These are phyloP conservation scores for Marasmius oreades DNA, from an alignment of 1,284 basidiomycete species.

Conservation along the genomic window DNA sequence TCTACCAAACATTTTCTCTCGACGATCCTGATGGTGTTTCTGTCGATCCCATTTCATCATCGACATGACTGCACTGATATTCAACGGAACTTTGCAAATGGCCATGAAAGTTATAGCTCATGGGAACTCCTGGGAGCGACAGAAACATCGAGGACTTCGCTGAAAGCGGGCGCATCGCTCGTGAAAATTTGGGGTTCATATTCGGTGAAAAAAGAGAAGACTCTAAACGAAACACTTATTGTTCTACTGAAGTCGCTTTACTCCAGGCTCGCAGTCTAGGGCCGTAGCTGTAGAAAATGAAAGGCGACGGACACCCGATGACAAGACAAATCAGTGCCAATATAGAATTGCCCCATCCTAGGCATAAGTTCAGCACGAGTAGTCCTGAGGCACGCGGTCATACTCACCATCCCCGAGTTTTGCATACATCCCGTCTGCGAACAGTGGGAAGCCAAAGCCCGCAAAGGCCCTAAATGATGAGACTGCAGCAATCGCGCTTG, in stretches of 20 bases:
- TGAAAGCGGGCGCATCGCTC: too few species aligned
- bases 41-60: too few species aligned
- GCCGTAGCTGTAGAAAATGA: constrained; percentile 32
- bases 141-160: too few species aligned
- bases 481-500: constrained; percentile 27
- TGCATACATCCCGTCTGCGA: constrained; percentile 27
- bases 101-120: too few species aligned
- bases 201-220: neutral
- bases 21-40: too few species aligned
- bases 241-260: constrained; percentile 27
- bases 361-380: neutral
- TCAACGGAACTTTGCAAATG: too few species aligned
- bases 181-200: too few species aligned
- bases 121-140: too few species aligned
- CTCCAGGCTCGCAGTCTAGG: constrained; percentile 28
- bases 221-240: constrained; percentile 2
- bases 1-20: too few species aligned
- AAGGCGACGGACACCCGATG: constrained; percentile 30
- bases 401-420: constrained; percentile 24
- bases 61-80: too few species aligned
- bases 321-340: constrained; percentile 30
- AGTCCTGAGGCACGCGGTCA: neutral
- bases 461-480: constrained; percentile 27
- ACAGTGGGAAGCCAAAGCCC: constrained; percentile 30
- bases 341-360: constrained; percentile 30